A percentile compares a stretch with the other conserved stretches of the same genome.
Evolutionary conservation across 179 eudicot species (phyloP).

Genomic region (Monotropa hypopitys): DNA sequence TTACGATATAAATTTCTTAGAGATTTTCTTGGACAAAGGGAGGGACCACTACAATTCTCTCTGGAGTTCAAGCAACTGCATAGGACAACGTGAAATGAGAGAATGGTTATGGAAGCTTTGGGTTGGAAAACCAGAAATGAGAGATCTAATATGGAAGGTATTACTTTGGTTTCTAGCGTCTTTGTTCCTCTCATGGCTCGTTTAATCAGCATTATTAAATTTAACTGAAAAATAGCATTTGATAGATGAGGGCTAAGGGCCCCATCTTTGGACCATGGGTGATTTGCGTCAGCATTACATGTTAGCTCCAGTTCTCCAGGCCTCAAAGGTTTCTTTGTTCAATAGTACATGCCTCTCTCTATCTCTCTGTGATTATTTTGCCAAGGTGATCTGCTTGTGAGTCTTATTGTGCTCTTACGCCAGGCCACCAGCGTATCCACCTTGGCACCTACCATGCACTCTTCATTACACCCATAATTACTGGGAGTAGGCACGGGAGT

Average conservation of each 20-base stretch:
- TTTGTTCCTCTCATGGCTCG: background rate
- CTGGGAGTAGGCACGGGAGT: background rate
- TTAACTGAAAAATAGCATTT: background rate
- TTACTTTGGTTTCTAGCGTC: background rate
- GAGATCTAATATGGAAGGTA: conserved; percentile 95
- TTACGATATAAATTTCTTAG: conserved; percentile 62
- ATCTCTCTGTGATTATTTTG: background rate
- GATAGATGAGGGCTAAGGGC: background rate
- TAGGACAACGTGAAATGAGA: conserved; percentile 87
- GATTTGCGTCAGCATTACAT: background rate
- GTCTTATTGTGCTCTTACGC: background rate
- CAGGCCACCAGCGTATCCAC: background rate
- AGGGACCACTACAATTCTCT: conserved; percentile 69
- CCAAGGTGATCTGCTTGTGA: no score
- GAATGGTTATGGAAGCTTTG: conserved; percentile 83
- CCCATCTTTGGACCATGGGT: background rate
- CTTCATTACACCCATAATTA: background rate
- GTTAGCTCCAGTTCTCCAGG: conserved; percentile 3
- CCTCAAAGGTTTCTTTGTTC: background rate
- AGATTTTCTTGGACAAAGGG: conserved; percentile 61
- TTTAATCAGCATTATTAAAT: background rate
- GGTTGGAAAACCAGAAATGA: conserved; percentile 53
- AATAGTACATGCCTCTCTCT: background rate
- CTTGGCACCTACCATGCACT: background rate
- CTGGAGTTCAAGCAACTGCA: conserved; percentile 75